A percentile compares a stretch with the other conserved stretches of the same genome.
These are phyloP conservation scores for Penicillium sp. DNA, from an alignment of 2,329 filamentous ascomycete species.

Conservation along the genomic window DNA sequence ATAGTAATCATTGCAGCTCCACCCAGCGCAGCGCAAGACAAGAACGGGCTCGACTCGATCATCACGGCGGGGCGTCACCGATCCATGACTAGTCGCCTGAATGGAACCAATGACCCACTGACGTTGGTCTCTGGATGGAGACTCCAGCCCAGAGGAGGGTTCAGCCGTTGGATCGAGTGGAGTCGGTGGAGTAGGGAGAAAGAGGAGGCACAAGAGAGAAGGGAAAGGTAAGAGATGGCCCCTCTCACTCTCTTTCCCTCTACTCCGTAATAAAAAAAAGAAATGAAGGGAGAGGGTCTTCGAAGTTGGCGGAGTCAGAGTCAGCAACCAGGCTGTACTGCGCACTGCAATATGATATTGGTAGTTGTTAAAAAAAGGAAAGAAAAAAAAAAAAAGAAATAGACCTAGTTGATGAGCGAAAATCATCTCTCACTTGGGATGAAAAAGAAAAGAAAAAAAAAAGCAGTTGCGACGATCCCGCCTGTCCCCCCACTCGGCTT, in stretches of 20 bases:
- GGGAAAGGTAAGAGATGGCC: not conserved
- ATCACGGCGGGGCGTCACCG: constrained; percentile 28
- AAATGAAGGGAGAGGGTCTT: no score
- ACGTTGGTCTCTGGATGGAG: constrained; percentile 21
- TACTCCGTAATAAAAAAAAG: no score
- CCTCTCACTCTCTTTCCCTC: not conserved
- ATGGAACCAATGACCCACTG: constrained; percentile 26
- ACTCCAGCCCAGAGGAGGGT: constrained; percentile 18
- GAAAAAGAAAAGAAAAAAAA: not conserved
- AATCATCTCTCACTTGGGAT: no score
- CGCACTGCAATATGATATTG: no score
- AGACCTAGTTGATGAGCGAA: no score
- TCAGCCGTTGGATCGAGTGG: constrained; percentile 33
- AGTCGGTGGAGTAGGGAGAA: constrained; percentile 17
- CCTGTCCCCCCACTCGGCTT: constrained; percentile 3
- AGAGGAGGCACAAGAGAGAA: constrained; percentile 4
- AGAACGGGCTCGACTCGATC: constrained; percentile 29
- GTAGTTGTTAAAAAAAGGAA: not conserved
- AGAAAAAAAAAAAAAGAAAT: no score
- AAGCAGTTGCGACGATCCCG: not conserved
- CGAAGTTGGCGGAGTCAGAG: no score
- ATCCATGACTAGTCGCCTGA: constrained; percentile 29
- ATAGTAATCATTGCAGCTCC: constrained; percentile 7
- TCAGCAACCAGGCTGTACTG: no score
- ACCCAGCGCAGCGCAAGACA: constrained; percentile 5